Evolutionary conservation across 1,139 yeast species (phyloP).

Genomic region (Suhomyces wounanorum): DNA sequence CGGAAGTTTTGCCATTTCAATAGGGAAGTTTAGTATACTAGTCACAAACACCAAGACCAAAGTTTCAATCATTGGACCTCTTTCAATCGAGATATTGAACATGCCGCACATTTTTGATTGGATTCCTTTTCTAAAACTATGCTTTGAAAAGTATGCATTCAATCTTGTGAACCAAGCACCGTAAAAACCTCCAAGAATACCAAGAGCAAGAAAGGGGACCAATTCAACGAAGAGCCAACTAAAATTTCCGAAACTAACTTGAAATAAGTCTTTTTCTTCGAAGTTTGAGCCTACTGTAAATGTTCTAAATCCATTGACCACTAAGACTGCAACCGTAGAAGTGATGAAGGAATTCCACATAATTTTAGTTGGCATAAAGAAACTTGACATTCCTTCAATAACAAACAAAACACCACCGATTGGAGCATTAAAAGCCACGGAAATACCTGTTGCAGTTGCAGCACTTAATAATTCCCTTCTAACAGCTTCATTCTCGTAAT

Average conservation of each 20-base stretch:
- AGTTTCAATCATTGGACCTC: conserved; percentile 46
- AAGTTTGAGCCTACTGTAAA: conserved; percentile 58
- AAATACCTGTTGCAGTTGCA: conserved; percentile 90
- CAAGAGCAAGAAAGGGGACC: conserved; percentile 67
- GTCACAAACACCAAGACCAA: conserved; percentile 50
- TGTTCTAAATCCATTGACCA: conserved; percentile 56
- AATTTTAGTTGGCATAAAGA: conserved; percentile 59
- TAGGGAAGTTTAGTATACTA: conserved; percentile 56
- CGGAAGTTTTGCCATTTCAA: conserved; percentile 56
- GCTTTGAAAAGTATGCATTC: conserved; percentile 38
- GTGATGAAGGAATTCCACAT: conserved; percentile 85
- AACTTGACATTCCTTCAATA: conserved; percentile 69
- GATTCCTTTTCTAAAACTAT: conserved; percentile 19
- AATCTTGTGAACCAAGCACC: conserved; percentile 57
- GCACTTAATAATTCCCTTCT: conserved; percentile 72
- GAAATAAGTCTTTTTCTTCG: conserved; percentile 59
- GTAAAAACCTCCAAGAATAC: conserved; percentile 66
- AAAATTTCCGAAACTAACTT: conserved; percentile 64
- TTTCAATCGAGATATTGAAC: conserved; percentile 15
- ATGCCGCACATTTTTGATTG: conserved; percentile 23
- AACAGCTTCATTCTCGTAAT: conserved; percentile 51
- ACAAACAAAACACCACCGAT: conserved; percentile 92
- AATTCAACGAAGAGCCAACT: conserved; percentile 74
- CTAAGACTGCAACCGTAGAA: conserved; percentile 71
- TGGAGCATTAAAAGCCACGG: conserved; percentile 93